Evolutionary conservation across 2,329 filamentous ascomycete species (phyloP).

Genomic region (Pseudocercospora ulei): DNA sequence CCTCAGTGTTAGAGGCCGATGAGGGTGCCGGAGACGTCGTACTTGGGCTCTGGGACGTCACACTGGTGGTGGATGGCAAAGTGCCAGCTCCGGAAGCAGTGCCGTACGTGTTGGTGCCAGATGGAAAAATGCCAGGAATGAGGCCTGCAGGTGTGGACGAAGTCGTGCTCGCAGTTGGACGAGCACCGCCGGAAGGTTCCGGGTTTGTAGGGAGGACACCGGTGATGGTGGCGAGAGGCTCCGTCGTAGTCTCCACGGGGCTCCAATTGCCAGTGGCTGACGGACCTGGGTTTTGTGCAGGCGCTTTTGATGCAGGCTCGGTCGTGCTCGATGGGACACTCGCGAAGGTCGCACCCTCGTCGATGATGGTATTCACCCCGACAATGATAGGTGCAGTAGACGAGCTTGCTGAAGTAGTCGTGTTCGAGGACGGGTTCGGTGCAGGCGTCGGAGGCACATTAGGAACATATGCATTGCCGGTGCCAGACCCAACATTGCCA

Average conservation of each 20-base stretch:
- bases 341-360: constrained; percentile 16
- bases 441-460: constrained; percentile 9
- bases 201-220: too few species aligned
- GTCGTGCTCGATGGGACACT: constrained; percentile 6
- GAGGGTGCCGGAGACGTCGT: constrained; percentile 22
- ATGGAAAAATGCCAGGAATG: constrained; percentile 5
- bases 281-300: not conserved
- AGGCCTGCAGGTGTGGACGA: not conserved
- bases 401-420: constrained; percentile 10
- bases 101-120: constrained; percentile 2
- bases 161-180: constrained; percentile 1
- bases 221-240: not conserved
- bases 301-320: not conserved
- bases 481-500: constrained; percentile 8
- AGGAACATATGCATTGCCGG: constrained; percentile 11
- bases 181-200: too few species aligned
- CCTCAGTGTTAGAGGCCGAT: constrained; percentile 13
- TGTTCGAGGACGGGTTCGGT: constrained; percentile 5
- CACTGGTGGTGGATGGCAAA: constrained; percentile 4
- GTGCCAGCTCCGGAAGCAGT: constrained; percentile 5
- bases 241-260: not conserved
- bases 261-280: not conserved
- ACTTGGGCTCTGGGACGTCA: constrained; percentile 19
- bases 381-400: constrained; percentile 29
- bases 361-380: constrained; percentile 31